These are phyloP conservation scores for Leishmania lainsoni DNA, from an alignment of 208 protist genomes.

Conservation along the genomic window DNA sequence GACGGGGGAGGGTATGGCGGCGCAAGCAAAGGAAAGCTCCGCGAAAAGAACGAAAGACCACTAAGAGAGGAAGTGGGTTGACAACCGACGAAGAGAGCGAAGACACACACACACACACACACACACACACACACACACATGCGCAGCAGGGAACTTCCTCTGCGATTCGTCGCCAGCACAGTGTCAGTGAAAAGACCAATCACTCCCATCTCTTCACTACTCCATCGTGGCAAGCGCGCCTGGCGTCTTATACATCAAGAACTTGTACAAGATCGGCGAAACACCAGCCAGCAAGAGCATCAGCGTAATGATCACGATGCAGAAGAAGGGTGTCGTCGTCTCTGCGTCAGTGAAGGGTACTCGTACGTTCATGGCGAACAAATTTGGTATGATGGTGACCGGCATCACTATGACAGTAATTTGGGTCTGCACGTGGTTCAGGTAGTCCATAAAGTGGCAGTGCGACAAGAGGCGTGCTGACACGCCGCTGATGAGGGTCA, in stretches of 20 bases:
- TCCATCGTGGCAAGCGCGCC: slow-evolving; percentile 62
- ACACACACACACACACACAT: neutral
- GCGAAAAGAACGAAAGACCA: neutral
- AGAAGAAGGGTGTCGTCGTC: slow-evolving; percentile 46
- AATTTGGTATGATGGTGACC: slow-evolving; percentile 63
- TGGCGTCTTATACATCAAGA: slow-evolving; percentile 58
- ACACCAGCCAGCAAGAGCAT: slow-evolving; percentile 47
- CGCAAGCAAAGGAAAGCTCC: neutral
- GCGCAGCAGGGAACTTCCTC: too few species aligned
- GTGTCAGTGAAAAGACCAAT: neutral
- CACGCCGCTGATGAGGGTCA: slow-evolving; percentile 84
- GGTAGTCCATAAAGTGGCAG: slow-evolving; percentile 87
- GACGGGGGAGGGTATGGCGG: neutral
- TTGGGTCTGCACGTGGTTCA: slow-evolving; percentile 77
- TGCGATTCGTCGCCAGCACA: neutral
- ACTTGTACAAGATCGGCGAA: slow-evolving; percentile 41
- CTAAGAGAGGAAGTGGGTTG: neutral
- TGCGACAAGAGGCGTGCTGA: slow-evolving; percentile 72
- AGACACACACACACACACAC: too few species aligned
- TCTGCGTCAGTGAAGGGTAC: slow-evolving; percentile 59
- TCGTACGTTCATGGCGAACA: slow-evolving; percentile 76
- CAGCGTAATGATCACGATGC: slow-evolving; percentile 53
- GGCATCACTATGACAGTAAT: slow-evolving; percentile 83
- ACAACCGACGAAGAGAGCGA: neutral
- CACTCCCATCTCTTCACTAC: neutral